A percentile compares a stretch with the other conserved stretches of the same genome.
Evolutionary conservation across 1,284 basidiomycete genomes (phyloP).

Genomic region (Irpex rosettiformis): DNA sequence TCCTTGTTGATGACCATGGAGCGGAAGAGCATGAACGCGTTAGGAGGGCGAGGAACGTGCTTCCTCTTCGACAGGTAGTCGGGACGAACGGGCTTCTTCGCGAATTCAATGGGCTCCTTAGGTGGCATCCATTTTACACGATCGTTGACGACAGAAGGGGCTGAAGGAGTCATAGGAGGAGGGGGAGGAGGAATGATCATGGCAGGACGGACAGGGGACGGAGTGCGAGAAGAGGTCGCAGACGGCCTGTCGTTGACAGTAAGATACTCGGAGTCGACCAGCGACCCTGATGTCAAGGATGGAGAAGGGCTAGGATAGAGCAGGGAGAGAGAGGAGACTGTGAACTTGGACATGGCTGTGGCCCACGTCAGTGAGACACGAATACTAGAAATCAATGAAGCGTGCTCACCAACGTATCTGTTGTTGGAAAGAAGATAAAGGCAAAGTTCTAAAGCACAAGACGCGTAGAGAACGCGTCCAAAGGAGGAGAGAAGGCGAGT

Average conservation of each 20-base stretch:
- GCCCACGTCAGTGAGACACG: background rate
- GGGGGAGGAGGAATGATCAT: background rate
- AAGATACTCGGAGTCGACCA: constrained; percentile 3
- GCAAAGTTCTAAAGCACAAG: background rate
- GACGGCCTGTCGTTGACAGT: background rate
- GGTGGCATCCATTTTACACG: constrained; percentile 4
- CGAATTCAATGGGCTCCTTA: constrained; percentile 1
- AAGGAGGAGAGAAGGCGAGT: background rate
- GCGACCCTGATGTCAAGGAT: background rate
- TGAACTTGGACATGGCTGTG: constrained; percentile 1
- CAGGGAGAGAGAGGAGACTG: background rate
- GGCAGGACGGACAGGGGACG: background rate
- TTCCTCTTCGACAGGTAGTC: constrained; percentile 15
- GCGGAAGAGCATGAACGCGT: constrained; percentile 82
- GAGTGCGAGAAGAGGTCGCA: constrained; percentile 1
- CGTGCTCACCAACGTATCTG: background rate
- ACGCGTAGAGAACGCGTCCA: background rate
- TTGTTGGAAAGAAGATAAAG: background rate
- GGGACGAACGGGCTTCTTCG: constrained; percentile 7
- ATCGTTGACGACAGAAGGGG: background rate
- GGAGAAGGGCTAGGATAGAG: background rate
- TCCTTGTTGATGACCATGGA: constrained; percentile 59
- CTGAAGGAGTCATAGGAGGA: background rate
- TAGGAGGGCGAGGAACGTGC: constrained; percentile 71
- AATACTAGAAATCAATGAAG: background rate